Evolutionary conservation across 805 yeast genomes (phyloP), one percentile per base, ranked within the genome.

Genomic region (Starmerella sp.): DNA sequence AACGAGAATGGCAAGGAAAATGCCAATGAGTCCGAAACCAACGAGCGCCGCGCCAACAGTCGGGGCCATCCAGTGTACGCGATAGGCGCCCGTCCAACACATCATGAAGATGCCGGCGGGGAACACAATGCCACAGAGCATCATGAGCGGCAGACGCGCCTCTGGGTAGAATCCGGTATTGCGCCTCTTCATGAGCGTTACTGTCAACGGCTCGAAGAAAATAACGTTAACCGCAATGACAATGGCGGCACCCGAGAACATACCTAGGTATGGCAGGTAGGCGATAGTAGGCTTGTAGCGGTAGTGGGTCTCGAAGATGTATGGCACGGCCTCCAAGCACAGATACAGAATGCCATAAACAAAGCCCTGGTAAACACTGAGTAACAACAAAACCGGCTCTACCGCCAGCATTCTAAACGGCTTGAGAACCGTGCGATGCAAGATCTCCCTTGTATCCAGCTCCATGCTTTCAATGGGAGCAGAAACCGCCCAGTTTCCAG

Each of bases 31-130:
- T 9, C 84, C 84, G 58, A 71, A 65, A 4, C 80, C 79, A 53
- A 78, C 75, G 22, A 77, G 61, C 8, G 73, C 72, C n/a, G 81
- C 74, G 6, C 81, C 84, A 46, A 81, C 69, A 67, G 77, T 73
- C 30, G 83, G 86, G 7, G 74, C 78, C n/a, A 75, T 67, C 81
- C 81, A 78, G 66, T 83, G 95, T 39, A 86, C 79, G 44, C 69
- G 69, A 69, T 82, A 89, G 59, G 79, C 77, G 66, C 95, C 96
- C 9, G 91, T 73, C 96, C 96, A 89, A 55, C 86, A 79, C 67
- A 89, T 75, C 95, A 95, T 85, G 64, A 88, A 75, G 58, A 88
- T 72, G 52, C 96, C 96, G 52, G 80, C 73, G 32, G 95, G 84
- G 73, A 89, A 86, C 8, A 77, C 66, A 53, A 86, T 60, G 29